Conservation (phyloP, 352 stramenopile genomes). For the Pythium aquatile region DNA sequence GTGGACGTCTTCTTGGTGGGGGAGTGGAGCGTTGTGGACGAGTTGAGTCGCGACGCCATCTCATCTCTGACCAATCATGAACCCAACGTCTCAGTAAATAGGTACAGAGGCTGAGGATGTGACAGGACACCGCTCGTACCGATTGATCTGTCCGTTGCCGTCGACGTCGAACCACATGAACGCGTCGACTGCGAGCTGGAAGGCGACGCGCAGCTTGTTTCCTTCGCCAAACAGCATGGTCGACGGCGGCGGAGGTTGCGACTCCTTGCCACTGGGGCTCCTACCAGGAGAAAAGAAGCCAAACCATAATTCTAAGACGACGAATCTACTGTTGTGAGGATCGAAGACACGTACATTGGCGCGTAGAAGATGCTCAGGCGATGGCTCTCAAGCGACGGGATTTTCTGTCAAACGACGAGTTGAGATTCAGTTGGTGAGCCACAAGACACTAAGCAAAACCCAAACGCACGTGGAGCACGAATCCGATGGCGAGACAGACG, state of each 20-base stretch:
- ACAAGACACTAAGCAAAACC: not conserved
- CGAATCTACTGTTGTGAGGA: not conserved
- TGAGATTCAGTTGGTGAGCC: not conserved
- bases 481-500: conserved; percentile 82
- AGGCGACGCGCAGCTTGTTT: conserved; percentile 79
- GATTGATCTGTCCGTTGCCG: conserved; percentile 73
- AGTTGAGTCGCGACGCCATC: conserved; percentile 60
- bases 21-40: conserved; percentile 67
- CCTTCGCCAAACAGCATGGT: conserved; percentile 76
- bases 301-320: too few relatives aligned
- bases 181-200: conserved; percentile 78
- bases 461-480: conserved; percentile 75
- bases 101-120: too few relatives aligned
- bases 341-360: conserved; percentile 42
- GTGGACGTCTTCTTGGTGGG: conserved; percentile 77
- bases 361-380: conserved; percentile 81
- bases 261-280: conserved; percentile 21
- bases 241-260: not conserved
- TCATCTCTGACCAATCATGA: conserved; percentile 33
- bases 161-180: conserved; percentile 87
- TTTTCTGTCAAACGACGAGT: conserved; percentile 44
- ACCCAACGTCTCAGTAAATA: not conserved
- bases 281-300: not conserved
- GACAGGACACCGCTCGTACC: conserved; percentile 26
- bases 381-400: conserved; percentile 68